Base-by-base conservation (phyloP, 352 stramenopile genomes). In the Phytophthora cajani region DNA sequence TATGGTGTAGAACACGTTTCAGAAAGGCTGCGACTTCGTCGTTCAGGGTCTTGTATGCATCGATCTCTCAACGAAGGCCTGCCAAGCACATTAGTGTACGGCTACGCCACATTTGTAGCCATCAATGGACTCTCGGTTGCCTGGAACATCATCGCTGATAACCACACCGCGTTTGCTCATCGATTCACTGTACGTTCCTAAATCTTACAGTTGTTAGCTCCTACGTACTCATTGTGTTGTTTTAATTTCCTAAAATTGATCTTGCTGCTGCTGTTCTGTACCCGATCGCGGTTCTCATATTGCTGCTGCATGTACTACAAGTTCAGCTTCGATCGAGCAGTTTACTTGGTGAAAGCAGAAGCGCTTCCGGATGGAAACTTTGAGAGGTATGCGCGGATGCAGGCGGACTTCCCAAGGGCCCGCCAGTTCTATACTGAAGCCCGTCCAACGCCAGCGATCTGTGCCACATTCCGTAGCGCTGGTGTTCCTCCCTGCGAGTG, bases 281-380 rank as follows among this genome's bases (percentile, higher is more conserved):
- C 38, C 74, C 77, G 12, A 67, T 80, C 2, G 10, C 33, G 10
- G 59, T 73, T 17, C 36, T 84, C 4, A 25, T n/a, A n/a, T n/a
- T n/a, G n/a, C n/a, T n/a, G n/a, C n/a, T n/a, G n/a, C n/a, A n/a
- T n/a, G n/a, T n/a, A n/a, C n/a, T 44, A 65, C 27, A 59, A 61
- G 7, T 82, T 84, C 47, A 64, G 44, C 8, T 79, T 82, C 23
- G 74, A 84, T 47, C 67, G 58, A 3, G 40, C 46, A 2, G 42
- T 71, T 6, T 76, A 74, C 32, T n/a, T 64, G 6, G 46, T 81
- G 0, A 74, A 75, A 33, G 21, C 53, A 0, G 59, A 68, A 32
- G 40, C 78, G 11, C 70, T 81, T 1, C 46, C 63, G 8, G 59
- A 64, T 27, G 72, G 69, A 1, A 71, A 53, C 42, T 83, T 80